Conservation (phyloP, 768 basidiomycete genomes). For the Cystobasidium onofrii region DNA sequence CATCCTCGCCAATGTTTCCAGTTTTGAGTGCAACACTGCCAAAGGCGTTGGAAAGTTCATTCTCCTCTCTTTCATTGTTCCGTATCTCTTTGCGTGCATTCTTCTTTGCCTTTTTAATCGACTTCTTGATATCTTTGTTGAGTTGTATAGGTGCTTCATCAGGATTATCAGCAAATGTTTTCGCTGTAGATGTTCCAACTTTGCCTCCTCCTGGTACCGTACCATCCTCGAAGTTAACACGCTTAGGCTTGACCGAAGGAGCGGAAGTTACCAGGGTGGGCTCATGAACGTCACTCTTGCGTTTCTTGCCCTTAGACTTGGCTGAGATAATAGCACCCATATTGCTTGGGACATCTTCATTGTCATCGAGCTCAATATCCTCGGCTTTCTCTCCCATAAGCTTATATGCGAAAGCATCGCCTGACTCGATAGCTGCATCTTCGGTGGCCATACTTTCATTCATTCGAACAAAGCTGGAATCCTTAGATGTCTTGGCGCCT, state of each 20-base stretch:
- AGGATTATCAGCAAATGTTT: conserved; percentile 32
- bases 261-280: conserved; percentile 38
- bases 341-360: conserved; percentile 32
- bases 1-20: conserved; percentile 34
- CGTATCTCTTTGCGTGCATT: conserved; percentile 32
- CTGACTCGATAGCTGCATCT: conserved; percentile 44
- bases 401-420: conserved; percentile 19
- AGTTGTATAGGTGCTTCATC: conserved; percentile 35
- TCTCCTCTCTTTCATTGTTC: conserved; percentile 26
- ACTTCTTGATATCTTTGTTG: conserved; percentile 39
- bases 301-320: conserved; percentile 33
- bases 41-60: conserved; percentile 25
- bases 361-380: conserved; percentile 17
- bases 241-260: conserved; percentile 38
- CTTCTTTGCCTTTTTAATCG: conserved; percentile 43
- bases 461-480: conserved; percentile 46
- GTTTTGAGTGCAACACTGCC: conserved; percentile 14
- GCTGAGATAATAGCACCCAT: background rate
- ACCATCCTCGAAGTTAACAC: conserved; percentile 36
- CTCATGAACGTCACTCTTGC: conserved; percentile 29
- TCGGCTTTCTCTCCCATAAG: conserved; percentile 32
- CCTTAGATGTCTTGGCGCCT: conserved; percentile 50
- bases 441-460: conserved; percentile 46
- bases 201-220: conserved; percentile 33
- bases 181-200: conserved; percentile 20